A percentile compares a stretch with the other conserved stretches of the same genome.
Evolutionary conservation across 805 yeast genomes (phyloP).

Genomic region (Kodamaea leandrae): DNA sequence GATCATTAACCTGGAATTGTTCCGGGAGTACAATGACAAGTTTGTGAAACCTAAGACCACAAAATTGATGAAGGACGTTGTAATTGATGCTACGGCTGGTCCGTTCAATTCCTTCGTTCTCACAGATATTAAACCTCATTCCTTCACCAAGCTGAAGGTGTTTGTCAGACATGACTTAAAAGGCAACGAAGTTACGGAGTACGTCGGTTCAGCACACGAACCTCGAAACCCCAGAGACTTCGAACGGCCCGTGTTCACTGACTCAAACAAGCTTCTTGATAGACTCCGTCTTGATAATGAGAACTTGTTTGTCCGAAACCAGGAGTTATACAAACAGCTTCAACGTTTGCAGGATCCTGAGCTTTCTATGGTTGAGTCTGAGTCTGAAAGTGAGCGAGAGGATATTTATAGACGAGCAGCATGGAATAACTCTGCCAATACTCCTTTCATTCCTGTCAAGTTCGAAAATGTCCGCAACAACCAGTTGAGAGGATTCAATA

Average conservation of each 20-base stretch:
- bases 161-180: slow-evolving; percentile 52
- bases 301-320: slow-evolving; percentile 10
- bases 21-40: slow-evolving; percentile 62
- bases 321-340: slow-evolving; percentile 12
- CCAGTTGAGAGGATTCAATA: neutral
- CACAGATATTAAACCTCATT: slow-evolving; percentile 24
- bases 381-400: slow-evolving; percentile 8
- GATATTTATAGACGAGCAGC: slow-evolving; percentile 7
- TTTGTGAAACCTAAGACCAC: slow-evolving; percentile 58
- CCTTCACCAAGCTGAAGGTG: slow-evolving; percentile 36
- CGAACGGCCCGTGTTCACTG: slow-evolving; percentile 11
- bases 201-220: slow-evolving; percentile 2
- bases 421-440: slow-evolving; percentile 11
- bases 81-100: slow-evolving; percentile 54
- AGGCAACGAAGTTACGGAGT: slow-evolving; percentile 30
- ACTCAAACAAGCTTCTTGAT: slow-evolving; percentile 13
- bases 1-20: slow-evolving; percentile 55
- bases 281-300: slow-evolving; percentile 14
- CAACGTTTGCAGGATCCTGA: slow-evolving; percentile 9
- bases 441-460: slow-evolving; percentile 12
- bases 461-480: slow-evolving; percentile 6
- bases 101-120: slow-evolving; percentile 21
- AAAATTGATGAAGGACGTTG: slow-evolving; percentile 54
- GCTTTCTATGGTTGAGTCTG: slow-evolving; percentile 6
- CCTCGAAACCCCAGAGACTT: slow-evolving; percentile 10